Evolutionary conservation across 1,139 yeast species (phyloP).

Genomic region (Lodderomyces parapsilosis): DNA sequence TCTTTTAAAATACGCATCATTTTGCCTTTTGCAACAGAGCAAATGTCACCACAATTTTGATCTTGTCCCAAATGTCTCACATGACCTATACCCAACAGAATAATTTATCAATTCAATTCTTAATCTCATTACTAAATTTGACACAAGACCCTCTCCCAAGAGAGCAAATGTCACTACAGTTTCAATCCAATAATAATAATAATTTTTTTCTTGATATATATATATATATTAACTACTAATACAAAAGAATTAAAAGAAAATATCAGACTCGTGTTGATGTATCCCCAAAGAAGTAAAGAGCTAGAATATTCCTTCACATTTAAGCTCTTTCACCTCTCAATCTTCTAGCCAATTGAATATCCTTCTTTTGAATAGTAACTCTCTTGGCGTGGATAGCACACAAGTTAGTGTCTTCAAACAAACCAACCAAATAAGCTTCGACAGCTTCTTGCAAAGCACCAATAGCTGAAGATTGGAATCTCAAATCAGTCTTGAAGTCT

Average conservation of each 20-base stretch:
- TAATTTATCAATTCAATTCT: no score
- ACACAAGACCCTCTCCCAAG: no score
- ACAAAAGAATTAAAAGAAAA: conserved; percentile 2
- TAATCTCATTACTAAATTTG: no score
- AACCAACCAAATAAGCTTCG: conserved; percentile 51
- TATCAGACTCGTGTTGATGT: no score
- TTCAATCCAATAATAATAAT: no score
- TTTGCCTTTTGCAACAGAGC: no score
- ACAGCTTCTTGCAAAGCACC: conserved; percentile 57
- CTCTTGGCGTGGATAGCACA: conserved; percentile 56
- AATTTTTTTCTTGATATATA: no score
- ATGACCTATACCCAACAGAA: no score
- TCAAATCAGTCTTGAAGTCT: conserved; percentile 51
- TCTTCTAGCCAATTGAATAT: conserved; percentile 54
- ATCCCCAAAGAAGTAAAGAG: not conserved
- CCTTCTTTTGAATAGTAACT: conserved; percentile 55
- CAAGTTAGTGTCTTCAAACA: conserved; percentile 53
- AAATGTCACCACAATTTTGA: no score
- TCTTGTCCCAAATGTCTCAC: no score
- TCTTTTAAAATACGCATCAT: no score
- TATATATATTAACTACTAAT: conserved; percentile 2
- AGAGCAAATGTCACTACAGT: no score
- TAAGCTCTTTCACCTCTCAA: conserved; percentile 54
- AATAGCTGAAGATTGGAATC: conserved; percentile 52
- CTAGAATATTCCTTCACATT: conserved; percentile 9